Evolutionary conservation across 805 yeast genomes (phyloP), one percentile per base, ranked within the genome.

Genomic region (Torulaspora maleeae): DNA sequence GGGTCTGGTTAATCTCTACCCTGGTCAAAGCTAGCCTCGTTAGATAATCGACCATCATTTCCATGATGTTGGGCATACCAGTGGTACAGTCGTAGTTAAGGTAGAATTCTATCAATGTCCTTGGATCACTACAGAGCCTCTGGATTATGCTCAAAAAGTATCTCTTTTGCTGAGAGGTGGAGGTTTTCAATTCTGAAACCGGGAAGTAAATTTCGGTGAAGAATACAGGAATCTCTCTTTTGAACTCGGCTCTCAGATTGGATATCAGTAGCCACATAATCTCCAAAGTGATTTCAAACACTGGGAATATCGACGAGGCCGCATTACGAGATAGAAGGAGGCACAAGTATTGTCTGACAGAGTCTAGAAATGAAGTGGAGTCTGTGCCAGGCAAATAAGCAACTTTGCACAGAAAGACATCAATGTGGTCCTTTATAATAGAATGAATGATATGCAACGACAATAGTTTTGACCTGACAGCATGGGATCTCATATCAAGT

Each of bases 21-120:
- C 88, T 75, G 0, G 83, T 73, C 29, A 86, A 69, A 0, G 96
- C 82, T 48, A 75, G 73, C 62, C 71, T 82, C 48, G 58, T 84
- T 52, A 93, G 72, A 54, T 84, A 82, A 53, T 88, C 90, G 43
- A 89, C 79, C 35, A 89, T 72, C 41, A 80, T 74, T 66, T 93
- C 99, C 66, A 90, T 87, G 40, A 90, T 73, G 63, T 93, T 93
- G 30, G 93, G 85, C 74, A 82, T 77, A 15, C 75, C 72, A 2
- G 77, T 68, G 62, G 89, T 96, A 71, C 99, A 93, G 66, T 93
- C 99, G 64, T 93, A 95, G 66, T 93, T 93, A 58, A 93, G 75
- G 61, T 91, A 93, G 48, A 93, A 80, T 68, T 93, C 99, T 47
- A 95, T 87, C 50, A 95, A 70, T 15, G 95, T 83, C 50, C 95